phyloP scores from a whole-genome alignment of 2,329 filamentous ascomycete species.

The Botrytis tulipae region DNA sequence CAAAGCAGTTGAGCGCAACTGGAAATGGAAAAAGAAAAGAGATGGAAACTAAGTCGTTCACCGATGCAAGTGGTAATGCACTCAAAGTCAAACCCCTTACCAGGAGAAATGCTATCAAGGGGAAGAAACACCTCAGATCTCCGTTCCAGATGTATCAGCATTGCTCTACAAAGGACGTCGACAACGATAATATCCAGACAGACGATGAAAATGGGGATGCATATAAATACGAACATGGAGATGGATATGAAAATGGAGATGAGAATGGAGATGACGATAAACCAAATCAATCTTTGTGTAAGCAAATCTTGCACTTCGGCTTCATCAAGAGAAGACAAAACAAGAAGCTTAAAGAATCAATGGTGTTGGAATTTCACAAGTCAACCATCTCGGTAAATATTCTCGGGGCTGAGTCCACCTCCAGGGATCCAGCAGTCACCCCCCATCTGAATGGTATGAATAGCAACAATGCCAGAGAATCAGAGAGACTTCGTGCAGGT shows the following conservation, averaged over 20 bases:
- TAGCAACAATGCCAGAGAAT: background rate
- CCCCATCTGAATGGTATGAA: background rate
- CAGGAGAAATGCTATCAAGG: no score
- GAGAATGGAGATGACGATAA: background rate
- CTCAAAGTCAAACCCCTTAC: accelerated
- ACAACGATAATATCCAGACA: background rate
- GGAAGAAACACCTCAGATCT: background rate
- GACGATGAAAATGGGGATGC: background rate
- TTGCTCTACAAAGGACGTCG: background rate
- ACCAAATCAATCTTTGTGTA: background rate
- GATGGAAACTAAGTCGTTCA: background rate
- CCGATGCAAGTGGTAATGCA: background rate
- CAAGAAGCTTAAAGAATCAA: background rate
- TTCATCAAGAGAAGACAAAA: no score
- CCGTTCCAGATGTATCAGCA: background rate
- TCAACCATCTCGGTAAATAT: background rate
- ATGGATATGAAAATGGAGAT: background rate
- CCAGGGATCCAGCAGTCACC: background rate
- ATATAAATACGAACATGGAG: background rate
- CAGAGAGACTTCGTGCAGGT: background rate
- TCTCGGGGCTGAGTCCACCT: background rate
- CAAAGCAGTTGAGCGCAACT: background rate
- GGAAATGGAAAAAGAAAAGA: background rate
- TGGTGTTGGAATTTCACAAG: background rate
- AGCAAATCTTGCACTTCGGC: accelerated